Conservation (phyloP, 148 eudicot genomes). For the Rhododendron ferrugineum region DNA sequence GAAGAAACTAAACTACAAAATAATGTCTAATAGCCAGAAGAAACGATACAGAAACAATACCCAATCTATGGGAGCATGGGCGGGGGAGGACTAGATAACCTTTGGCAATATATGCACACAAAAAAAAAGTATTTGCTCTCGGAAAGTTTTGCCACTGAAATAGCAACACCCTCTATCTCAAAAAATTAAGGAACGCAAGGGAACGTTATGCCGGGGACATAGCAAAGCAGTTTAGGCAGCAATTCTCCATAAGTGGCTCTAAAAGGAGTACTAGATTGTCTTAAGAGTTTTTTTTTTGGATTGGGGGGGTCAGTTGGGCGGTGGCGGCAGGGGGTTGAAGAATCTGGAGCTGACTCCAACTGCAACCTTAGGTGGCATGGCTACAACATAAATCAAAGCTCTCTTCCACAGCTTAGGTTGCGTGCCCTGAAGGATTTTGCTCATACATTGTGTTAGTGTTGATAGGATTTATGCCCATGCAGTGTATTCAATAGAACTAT, state of each 20-base stretch:
- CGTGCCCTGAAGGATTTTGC: neutral
- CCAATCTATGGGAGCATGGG: neutral
- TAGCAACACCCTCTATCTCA: neutral
- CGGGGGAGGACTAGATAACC: neutral
- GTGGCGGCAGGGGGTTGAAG: too few relatives aligned
- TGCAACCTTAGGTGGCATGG: neutral
- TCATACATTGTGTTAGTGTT: neutral
- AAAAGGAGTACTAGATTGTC: neutral
- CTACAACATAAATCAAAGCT: neutral
- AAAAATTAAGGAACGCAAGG: neutral
- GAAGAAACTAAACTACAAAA: neutral
- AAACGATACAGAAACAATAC: neutral
- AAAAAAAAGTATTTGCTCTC: neutral
- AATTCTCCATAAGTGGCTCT: neutral
- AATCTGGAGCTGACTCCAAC: neutral
- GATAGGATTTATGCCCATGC: neutral
- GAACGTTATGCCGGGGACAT: neutral
- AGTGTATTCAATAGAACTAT: neutral
- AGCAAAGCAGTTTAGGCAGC: neutral
- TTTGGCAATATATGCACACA: neutral
- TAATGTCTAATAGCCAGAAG: neutral
- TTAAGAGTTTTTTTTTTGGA: neutral
- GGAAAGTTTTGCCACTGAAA: neutral
- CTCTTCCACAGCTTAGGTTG: neutral
- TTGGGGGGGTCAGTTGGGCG: too few relatives aligned